These are phyloP conservation scores for Pseudoperonospora humuli DNA, from an alignment of 352 stramenopile species.

Conservation along the genomic window DNA sequence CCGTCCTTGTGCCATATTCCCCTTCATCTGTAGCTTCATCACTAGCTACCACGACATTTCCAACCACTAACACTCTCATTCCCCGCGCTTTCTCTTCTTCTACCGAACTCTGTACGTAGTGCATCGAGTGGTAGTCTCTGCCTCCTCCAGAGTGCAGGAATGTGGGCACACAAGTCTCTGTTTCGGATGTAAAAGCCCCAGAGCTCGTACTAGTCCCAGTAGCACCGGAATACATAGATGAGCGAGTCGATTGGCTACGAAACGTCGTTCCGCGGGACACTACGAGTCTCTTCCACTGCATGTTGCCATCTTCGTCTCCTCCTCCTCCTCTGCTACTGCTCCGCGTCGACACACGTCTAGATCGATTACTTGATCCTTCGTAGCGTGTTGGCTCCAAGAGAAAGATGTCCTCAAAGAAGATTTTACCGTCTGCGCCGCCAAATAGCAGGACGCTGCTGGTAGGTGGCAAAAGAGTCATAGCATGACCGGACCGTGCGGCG, in stretches of 20 bases:
- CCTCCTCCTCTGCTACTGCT: neutral
- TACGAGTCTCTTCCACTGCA: constrained; percentile 52
- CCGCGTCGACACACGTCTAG: neutral
- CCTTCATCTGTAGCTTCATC: constrained; percentile 8
- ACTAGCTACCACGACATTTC: constrained; percentile 46
- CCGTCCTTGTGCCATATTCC: constrained; percentile 10
- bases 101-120: constrained; percentile 41
- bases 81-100: constrained; percentile 30
- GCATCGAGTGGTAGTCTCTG: constrained; percentile 66
- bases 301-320: neutral
- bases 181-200: constrained; percentile 4
- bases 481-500: too few species aligned
- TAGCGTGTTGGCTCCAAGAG: constrained; percentile 37
- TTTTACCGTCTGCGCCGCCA: constrained; percentile 47
- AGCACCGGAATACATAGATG: constrained; percentile 10
- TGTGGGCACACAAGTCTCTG: constrained; percentile 5
- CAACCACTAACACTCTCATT: constrained; percentile 53
- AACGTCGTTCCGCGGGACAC: constrained; percentile 24
- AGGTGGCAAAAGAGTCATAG: too few species aligned
- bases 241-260: constrained; percentile 9
- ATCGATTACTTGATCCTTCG: neutral
- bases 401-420: constrained; percentile 59
- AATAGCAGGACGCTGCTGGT: too few species aligned
- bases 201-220: constrained; percentile 2
- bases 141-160: constrained; percentile 18